Base-by-base conservation (phyloP, 768 basidiomycete species). In the Mycena filopes region DNA sequence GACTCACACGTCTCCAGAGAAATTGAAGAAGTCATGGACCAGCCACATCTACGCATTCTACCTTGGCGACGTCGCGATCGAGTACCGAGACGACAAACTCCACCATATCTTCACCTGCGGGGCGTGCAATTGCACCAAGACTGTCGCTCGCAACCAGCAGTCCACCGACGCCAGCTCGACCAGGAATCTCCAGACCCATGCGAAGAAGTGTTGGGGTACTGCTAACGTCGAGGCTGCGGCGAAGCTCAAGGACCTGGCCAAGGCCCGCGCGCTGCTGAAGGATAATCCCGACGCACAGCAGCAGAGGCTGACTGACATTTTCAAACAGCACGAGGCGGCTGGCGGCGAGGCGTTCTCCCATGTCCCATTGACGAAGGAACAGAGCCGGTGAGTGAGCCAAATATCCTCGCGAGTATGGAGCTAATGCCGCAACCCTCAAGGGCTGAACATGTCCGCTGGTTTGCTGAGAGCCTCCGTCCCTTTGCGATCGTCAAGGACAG, bases 401-500 rank as follows among this genome's bases (percentile, higher is more conserved):
- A 8, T 18, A 53, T 53, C 5, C n/a, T 45, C 5, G 6, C 40
- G 25, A 26, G 33, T 33, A 6, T 12, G 31, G 7, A 5, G 16
- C 20, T 54, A 15, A 31, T 26, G 21, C 31, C 18, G 31, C 7
- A 25, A 28, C 45, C n/a, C n/a, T 40, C 26, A 29, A 78, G 75
- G 20, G 76, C 73, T 0, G 60, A 77, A 26, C 65, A 79, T 43
- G 79, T 82, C 0, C 67, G 69, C 0, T 84, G 82, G 82, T 67
- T 82, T 0, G 48, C 78, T 0, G 74, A 80, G 43, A 76, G 70
- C 40, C 50, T 71, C 11, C 71, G 74, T 0, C 81, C 80, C 0
- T 79, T 81, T 58, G 61, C 65, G 0, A 80, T 81, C 21, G 73
- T 81, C 7, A 67, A 76, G 13, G 79, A 84, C 55, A 56, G 66